A percentile compares a stretch with the other conserved stretches of the same genome.
These are phyloP conservation scores for Backusella tuberculispora DNA, from an alignment of 192 early-diverging fungal species.

Conservation along the genomic window DNA sequence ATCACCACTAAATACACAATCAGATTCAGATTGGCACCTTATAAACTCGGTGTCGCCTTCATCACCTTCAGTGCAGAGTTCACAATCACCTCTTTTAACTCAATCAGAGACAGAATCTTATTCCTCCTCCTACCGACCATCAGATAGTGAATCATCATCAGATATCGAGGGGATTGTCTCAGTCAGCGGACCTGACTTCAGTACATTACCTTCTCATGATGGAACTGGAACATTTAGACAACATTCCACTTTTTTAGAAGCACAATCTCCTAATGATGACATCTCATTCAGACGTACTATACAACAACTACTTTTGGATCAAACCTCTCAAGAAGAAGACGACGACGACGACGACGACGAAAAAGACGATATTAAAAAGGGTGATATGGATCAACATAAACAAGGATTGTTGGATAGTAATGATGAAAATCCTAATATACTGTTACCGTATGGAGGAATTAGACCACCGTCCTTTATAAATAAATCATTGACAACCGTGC, in stretches of 20 bases:
- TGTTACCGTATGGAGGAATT: slow-evolving; percentile 6
- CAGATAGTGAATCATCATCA: slow-evolving; percentile 36
- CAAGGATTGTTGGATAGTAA: background rate
- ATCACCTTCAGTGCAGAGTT: background rate
- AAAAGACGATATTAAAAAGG: background rate
- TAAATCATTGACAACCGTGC: slow-evolving; percentile 12
- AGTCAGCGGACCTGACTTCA: background rate
- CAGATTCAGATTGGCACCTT: slow-evolving; percentile 41
- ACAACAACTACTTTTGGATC: slow-evolving; percentile 1
- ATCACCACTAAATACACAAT: slow-evolving; percentile 23
- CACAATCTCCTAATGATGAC: slow-evolving; percentile 1
- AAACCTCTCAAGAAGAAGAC: slow-evolving; percentile 3
- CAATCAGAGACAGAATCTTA: slow-evolving; percentile 37
- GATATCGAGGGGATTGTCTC: slow-evolving; percentile 27
- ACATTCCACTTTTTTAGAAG: background rate
- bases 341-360: background rate
- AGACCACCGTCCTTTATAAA: background rate
- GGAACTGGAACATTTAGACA: slow-evolving; percentile 41
- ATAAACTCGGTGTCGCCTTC: slow-evolving; percentile 20
- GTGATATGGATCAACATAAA: background rate
- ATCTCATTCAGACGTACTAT: background rate
- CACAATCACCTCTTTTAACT: slow-evolving; percentile 19
- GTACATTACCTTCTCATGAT: slow-evolving; percentile 41
- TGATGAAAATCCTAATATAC: background rate
- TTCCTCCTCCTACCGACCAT: slow-evolving; percentile 31